Conservation (phyloP, 2,329 filamentous ascomycete species). For the Boeremia lycopersici region DNA sequence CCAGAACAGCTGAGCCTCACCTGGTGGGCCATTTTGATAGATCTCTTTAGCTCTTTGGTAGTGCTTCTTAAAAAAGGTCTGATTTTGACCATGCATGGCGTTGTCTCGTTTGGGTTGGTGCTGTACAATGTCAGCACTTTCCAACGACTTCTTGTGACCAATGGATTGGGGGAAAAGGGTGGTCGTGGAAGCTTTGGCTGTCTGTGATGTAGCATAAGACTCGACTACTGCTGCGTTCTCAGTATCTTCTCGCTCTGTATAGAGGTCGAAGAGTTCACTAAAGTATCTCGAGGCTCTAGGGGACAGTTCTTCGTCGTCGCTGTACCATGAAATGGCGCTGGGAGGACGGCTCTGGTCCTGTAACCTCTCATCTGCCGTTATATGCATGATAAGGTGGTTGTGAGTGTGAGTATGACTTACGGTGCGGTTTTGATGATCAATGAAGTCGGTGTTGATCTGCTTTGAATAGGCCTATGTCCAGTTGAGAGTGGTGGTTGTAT, state of each 20-base stretch:
- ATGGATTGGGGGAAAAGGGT: neutral
- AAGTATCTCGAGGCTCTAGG: constrained; percentile 1
- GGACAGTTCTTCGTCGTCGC: neutral
- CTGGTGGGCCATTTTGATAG: constrained; percentile 30
- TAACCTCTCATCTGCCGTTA: neutral
- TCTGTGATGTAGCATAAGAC: too few relatives aligned
- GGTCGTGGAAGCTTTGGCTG: neutral
- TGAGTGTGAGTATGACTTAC: neutral
- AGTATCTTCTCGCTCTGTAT: neutral
- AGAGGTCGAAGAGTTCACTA: neutral
- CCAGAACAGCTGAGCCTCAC: constrained; percentile 37
- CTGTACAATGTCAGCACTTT: neutral
- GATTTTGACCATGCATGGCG: neutral
- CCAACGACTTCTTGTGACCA: too few relatives aligned
- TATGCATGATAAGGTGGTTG: too few relatives aligned
- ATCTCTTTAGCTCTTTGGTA: constrained; percentile 25
- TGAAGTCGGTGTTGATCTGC: neutral
- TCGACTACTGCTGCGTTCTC: neutral
- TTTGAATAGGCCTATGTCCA: too few relatives aligned
- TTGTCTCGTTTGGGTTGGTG: neutral
- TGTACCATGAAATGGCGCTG: neutral
- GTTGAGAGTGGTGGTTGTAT: neutral
- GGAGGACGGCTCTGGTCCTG: neutral
- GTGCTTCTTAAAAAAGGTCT: constrained; percentile 2
- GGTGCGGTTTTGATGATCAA: neutral